Percentiles rank a stretch among this genome's conserved stretches.
Evolutionary conservation across 768 basidiomycete genomes (phyloP).

Genomic region (Multifurca ochricompacta): DNA sequence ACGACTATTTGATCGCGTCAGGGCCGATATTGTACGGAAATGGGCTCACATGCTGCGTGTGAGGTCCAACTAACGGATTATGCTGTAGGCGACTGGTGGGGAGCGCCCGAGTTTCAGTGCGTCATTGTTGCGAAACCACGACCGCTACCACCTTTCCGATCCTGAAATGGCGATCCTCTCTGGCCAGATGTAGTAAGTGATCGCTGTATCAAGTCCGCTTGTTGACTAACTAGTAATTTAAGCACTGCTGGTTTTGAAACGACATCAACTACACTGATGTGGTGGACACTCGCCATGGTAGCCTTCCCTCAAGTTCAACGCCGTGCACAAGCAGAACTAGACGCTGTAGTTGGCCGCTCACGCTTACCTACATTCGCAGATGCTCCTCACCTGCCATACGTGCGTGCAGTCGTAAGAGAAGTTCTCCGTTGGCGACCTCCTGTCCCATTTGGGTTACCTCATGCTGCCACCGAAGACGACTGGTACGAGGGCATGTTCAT

Average conservation of each 20-base stretch:
- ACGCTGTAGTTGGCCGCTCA: slow-evolving; percentile 6
- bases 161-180: not conserved
- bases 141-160: not conserved
- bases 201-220: not conserved
- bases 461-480: slow-evolving; percentile 22
- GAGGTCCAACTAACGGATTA: not conserved
- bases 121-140: not conserved
- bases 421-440: slow-evolving; percentile 5
- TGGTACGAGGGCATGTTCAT: too few species aligned
- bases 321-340: slow-evolving; percentile 5
- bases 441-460: slow-evolving; percentile 16
- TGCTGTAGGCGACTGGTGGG: not conserved
- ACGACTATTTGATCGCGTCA: not conserved
- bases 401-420: slow-evolving; percentile 18
- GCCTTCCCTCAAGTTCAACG: too few species aligned
- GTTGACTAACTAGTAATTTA: not conserved
- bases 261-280: too few species aligned
- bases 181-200: not conserved
- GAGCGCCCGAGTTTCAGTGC: not conserved
- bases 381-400: slow-evolving; percentile 6
- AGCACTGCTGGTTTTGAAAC: slow-evolving; percentile 2
- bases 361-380: slow-evolving; percentile 17
- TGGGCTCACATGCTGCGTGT: too few species aligned
- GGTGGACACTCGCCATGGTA: slow-evolving; percentile 12
- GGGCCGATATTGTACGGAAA: not conserved